Conservation (phyloP, 371 early-diverging fungal species). For the Haplosporangium sp. region DNA sequence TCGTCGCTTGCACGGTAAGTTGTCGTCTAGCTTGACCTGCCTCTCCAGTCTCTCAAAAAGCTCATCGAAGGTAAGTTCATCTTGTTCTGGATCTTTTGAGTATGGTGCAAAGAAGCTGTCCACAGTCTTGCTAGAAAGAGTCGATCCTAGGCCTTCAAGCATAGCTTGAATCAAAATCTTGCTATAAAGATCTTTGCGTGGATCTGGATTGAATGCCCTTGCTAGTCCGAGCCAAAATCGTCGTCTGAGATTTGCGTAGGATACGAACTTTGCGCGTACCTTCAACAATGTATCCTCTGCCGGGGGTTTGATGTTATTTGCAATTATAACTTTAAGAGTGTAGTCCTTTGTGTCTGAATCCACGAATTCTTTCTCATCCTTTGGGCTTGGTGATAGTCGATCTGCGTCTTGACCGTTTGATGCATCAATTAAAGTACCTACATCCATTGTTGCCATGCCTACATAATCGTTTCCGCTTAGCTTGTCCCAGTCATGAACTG, state of each 20-base stretch:
- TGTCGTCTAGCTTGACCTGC: slow-evolving; percentile 47
- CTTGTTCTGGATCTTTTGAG: slow-evolving; percentile 65
- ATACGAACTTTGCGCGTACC: slow-evolving; percentile 72
- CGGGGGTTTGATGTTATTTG: slow-evolving; percentile 36
- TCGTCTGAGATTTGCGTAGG: slow-evolving; percentile 72
- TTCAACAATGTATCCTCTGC: slow-evolving; percentile 57
- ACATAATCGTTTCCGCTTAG: slow-evolving; percentile 79
- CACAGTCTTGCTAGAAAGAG: slow-evolving; percentile 75
- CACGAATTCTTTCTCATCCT: slow-evolving; percentile 62
- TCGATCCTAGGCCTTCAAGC: slow-evolving; percentile 83
- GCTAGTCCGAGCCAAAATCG: slow-evolving; percentile 82
- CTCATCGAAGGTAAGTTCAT: slow-evolving; percentile 77
- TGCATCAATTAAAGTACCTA: slow-evolving; percentile 40
- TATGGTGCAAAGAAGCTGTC: slow-evolving; percentile 71
- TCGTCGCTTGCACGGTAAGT: slow-evolving; percentile 29
- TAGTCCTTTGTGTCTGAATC: slow-evolving; percentile 49
- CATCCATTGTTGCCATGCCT: slow-evolving; percentile 65
- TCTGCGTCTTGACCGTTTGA: slow-evolving; percentile 16
- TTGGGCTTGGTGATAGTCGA: slow-evolving; percentile 37
- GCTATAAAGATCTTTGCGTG: slow-evolving; percentile 56
- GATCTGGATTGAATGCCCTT: slow-evolving; percentile 70
- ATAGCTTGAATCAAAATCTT: slow-evolving; percentile 77
- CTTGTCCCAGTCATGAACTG: slow-evolving; percentile 85
- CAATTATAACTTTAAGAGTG: slow-evolving; percentile 34
- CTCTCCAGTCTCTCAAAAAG: slow-evolving; percentile 74